phyloP scores from a whole-genome alignment of 208 protist genomes.

The Leishmania turanica region DNA sequence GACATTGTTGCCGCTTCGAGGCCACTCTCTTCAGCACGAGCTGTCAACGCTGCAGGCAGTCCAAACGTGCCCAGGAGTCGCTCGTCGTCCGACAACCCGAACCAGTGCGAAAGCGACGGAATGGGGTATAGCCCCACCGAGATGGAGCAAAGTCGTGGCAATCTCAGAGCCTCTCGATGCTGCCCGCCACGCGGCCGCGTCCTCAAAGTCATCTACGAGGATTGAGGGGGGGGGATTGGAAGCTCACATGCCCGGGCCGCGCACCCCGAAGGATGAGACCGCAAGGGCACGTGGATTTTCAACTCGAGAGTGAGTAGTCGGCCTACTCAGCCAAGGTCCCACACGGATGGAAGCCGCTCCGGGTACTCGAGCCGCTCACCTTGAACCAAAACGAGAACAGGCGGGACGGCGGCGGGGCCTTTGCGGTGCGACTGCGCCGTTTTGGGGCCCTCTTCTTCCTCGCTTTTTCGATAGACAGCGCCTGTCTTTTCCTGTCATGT shows the following conservation, averaged over 20 bases:
- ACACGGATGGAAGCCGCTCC: not conserved
- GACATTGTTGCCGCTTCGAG: not conserved
- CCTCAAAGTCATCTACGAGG: constrained; percentile 22
- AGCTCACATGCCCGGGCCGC: not conserved
- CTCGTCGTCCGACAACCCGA: not conserved
- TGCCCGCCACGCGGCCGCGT: constrained; percentile 10
- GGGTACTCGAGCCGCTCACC: not conserved
- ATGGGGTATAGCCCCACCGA: not conserved
- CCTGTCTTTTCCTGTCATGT: not conserved
- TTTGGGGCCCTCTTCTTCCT: not conserved
- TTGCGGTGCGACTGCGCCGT: not conserved
- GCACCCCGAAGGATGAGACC: not conserved
- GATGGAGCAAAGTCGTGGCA: not conserved
- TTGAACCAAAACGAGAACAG: not conserved
- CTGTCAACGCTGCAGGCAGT: not conserved
- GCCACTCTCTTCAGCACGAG: no score
- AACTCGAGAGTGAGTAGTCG: not conserved
- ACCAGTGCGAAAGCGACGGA: not conserved
- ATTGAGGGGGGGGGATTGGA: constrained; percentile 2
- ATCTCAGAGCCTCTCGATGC: constrained; percentile 2
- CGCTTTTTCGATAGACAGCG: not conserved
- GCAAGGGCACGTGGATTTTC: not conserved
- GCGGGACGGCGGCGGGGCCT: not conserved
- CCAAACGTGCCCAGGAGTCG: not conserved
- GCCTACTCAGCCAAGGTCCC: not conserved